phyloP scores from a whole-genome alignment of 2,329 filamentous ascomycete species.

The Aspergillus vadensis region DNA sequence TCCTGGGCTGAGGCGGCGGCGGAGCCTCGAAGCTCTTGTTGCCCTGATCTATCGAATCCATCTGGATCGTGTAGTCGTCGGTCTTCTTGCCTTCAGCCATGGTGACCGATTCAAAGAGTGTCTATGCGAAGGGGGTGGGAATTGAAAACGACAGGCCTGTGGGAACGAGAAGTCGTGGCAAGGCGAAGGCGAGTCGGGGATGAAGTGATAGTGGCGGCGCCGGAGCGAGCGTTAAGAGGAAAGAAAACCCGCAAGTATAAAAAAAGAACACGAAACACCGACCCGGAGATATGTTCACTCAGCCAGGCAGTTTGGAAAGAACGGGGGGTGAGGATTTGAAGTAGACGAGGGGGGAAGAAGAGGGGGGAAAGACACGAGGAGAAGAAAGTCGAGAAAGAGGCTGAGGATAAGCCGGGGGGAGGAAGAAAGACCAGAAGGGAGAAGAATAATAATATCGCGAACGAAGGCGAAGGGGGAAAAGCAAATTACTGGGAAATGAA shows the following conservation, averaged over 20 bases:
- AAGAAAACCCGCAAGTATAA: background rate
- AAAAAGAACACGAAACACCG: background rate
- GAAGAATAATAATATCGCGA: constrained; percentile 8
- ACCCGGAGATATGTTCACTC: background rate
- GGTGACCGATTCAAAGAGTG: constrained; percentile 29
- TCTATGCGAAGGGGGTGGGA: constrained; percentile 3
- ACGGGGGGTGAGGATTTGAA: constrained; percentile 9
- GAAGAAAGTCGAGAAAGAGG: background rate
- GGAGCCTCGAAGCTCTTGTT: constrained; percentile 51
- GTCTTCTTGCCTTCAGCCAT: constrained; percentile 93
- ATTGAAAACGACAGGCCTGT: constrained; percentile 6
- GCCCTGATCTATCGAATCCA: constrained; percentile 61
- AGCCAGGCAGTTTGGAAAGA: background rate
- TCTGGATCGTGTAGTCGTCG: constrained; percentile 70
- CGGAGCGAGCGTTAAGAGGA: background rate
- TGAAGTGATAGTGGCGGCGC: constrained; percentile 6
- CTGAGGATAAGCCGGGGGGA: background rate
- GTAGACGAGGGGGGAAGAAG: constrained; percentile 1
- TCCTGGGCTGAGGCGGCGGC: constrained; percentile 41
- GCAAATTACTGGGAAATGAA: background rate
- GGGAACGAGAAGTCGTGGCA: background rate
- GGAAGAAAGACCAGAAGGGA: background rate
- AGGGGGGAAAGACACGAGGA: background rate
- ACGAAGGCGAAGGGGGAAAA: background rate
- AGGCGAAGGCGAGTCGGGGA: background rate